Conservation (phyloP, 768 basidiomycete species). For the Polyporus arcularius region DNA sequence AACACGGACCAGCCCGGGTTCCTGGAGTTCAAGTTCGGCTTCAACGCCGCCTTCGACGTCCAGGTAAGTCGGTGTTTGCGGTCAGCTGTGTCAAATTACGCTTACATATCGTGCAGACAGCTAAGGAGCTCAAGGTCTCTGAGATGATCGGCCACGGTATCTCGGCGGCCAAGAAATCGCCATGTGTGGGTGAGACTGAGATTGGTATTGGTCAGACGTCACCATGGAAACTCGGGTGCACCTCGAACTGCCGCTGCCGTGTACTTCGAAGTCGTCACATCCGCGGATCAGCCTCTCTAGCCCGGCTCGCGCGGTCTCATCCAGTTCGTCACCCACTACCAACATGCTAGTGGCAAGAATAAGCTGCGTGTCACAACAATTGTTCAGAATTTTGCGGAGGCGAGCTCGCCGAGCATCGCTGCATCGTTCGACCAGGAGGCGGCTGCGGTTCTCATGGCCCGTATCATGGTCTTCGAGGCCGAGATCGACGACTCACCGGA, state of each 20-base stretch:
- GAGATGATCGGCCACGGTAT: conserved; percentile 97
- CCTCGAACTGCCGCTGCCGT: conserved; percentile 88
- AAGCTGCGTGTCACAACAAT: conserved; percentile 97
- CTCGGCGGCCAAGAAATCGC: conserved; percentile 95
- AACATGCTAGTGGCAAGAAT: conserved; percentile 94
- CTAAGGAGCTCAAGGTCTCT: conserved; percentile 98
- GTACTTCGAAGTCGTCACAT: conserved; percentile 98
- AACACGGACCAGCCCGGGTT: conserved; percentile 91
- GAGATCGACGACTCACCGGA: conserved; percentile 98
- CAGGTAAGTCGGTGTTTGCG: conserved; percentile 54
- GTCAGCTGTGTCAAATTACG: not conserved
- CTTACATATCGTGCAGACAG: conserved; percentile 59
- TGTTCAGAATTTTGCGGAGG: conserved; percentile 96
- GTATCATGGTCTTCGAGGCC: conserved; percentile 98
- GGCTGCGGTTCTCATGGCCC: conserved; percentile 95
- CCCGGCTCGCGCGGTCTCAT: conserved; percentile 92
- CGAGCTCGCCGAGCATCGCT: conserved; percentile 91
- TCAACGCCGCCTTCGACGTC: conserved; percentile 98
- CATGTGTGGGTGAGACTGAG: conserved; percentile 97
- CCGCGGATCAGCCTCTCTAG: conserved; percentile 89
- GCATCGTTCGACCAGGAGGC: conserved; percentile 98
- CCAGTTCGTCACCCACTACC: conserved; percentile 98
- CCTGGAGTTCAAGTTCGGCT: conserved; percentile 95
- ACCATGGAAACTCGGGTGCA: conserved; percentile 93
- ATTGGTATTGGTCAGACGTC: conserved; percentile 99